Base-by-base conservation (phyloP, 2,329 filamentous ascomycete species). In the Grosmannia serpens region DNA sequence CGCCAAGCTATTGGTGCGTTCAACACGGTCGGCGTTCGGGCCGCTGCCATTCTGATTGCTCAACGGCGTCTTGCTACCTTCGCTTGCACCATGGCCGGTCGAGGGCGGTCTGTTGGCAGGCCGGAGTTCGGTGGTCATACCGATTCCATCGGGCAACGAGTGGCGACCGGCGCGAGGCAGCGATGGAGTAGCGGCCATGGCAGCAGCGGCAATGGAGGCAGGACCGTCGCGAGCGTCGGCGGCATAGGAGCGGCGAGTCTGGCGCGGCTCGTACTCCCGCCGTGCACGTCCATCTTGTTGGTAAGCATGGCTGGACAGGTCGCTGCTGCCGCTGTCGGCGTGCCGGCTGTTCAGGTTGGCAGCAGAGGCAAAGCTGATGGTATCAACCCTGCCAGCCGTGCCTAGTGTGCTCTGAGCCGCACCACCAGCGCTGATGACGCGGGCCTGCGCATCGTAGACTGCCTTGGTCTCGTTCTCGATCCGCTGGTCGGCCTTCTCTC, bases 401-500 rank as follows among this genome's bases (percentile, higher is more conserved):
- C 63, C 63, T 11, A 63, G 59, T 9, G 63, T 64, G 58, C 63
- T 64, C 38, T 63, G 63, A 0, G 62, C 54, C 6, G n/a, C 57
- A 15, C 62, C 63, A n/a, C 63, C 63, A 0, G 60, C 60, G 24
- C 60, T 61, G 17, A 64, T 58, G 13, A 67, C 67, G 24, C 67
- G 69, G 8, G 67, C 57, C 59, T 67, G 77, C 0, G 79, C 80
- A 26, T 82, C 77, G 9, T 68, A 69, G 0, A 82, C 78, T 1
- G 81, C 81, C 57, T 73, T 72, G 1, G 68, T 69, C 63, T 82
- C 79, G 63, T 85, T 84, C 1, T 69, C 67, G 5, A 69, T 65
- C 22, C 75, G 74, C 2, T 83, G 74, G 0, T 75, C 74, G 0
- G 73, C 67, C 0, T 65, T 67, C 67, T 85, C 83, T 27, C 76